Evolutionary conservation across 345 rosid species (phyloP).

Genomic region (Hypericum perforatum): DNA sequence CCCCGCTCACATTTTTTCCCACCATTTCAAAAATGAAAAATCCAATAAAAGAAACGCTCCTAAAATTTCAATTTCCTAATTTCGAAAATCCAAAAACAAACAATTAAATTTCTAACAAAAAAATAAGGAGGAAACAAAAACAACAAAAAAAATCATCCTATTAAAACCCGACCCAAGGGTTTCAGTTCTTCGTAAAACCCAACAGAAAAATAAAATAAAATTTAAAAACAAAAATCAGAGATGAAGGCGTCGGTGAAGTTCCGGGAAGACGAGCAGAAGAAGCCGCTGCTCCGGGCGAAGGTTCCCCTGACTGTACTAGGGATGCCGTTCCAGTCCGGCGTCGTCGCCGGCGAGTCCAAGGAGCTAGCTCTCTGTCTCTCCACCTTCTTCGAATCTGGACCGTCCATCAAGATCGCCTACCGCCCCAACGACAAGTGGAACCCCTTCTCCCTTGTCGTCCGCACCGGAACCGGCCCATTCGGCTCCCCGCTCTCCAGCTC

Average conservation of each 20-base stretch:
- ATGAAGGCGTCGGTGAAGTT: constrained; percentile 95
- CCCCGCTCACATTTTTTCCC: no score
- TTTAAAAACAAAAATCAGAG: neutral
- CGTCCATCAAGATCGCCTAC: constrained; percentile 65
- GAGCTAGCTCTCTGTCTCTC: constrained; percentile 74
- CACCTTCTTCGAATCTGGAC: constrained; percentile 80
- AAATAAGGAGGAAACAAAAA: no score
- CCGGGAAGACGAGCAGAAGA: constrained; percentile 55
- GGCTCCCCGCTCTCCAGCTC: constrained; percentile 72
- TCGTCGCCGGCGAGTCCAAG: constrained; percentile 79
- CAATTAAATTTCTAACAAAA: no score
- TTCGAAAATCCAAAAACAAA: no score
- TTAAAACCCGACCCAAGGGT: no score
- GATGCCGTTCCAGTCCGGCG: constrained; percentile 78
- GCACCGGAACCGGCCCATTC: constrained; percentile 73
- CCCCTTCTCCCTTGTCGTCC: constrained; percentile 76
- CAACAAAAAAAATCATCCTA: no score
- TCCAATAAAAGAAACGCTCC: no score
- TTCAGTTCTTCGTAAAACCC: no score
- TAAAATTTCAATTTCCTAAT: no score
- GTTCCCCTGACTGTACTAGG: constrained; percentile 72
- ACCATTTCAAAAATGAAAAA: no score
- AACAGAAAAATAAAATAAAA: no score
- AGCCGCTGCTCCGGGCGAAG: constrained; percentile 72
- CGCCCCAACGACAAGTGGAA: constrained; percentile 85